Evolutionary conservation across 108 stramenopile species (phyloP).

Genomic region (Fistulifera pelliculosa): DNA sequence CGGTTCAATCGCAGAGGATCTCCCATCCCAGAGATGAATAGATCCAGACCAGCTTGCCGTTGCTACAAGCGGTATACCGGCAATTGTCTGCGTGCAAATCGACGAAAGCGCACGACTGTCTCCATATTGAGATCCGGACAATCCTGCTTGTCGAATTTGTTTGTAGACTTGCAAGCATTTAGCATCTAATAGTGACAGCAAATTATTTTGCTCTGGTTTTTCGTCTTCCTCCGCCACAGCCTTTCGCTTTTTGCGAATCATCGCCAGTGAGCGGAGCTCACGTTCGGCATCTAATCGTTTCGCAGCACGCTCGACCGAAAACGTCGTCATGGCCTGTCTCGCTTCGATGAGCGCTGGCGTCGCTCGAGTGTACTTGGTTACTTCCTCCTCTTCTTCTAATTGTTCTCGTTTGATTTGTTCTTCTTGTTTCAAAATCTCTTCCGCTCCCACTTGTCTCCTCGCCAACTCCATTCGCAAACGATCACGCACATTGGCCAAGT

Average conservation of each 20-base stretch:
- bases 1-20: conserved; percentile 49
- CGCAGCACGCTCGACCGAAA: conserved; percentile 60
- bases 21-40: conserved; percentile 88
- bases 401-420: conserved; percentile 2
- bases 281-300: conserved; percentile 64
- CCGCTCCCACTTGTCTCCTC: conserved; percentile 28
- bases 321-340: conserved; percentile 53
- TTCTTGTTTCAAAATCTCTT: conserved; percentile 27
- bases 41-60: conserved; percentile 88
- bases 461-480: conserved; percentile 72
- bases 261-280: conserved; percentile 31
- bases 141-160: conserved; percentile 37
- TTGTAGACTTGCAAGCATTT: conserved; percentile 45
- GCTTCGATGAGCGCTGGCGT: conserved; percentile 67
- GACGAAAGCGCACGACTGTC: conserved; percentile 58
- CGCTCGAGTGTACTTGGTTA: conserved; percentile 87
- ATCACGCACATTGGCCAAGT: conserved; percentile 75
- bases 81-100: conserved; percentile 34
- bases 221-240: conserved; percentile 16
- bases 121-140: conserved; percentile 82
- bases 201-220: conserved; percentile 17
- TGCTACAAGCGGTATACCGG: conserved; percentile 46
- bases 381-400: conserved; percentile 23
- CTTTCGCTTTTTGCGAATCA: conserved; percentile 1
- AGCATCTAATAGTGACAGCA: conserved; percentile 46